Evolutionary conservation across 2,329 filamentous ascomycete genomes (phyloP), one percentile per base, ranked within the genome.

Genomic region (Orbilia ellipsospora): DNA sequence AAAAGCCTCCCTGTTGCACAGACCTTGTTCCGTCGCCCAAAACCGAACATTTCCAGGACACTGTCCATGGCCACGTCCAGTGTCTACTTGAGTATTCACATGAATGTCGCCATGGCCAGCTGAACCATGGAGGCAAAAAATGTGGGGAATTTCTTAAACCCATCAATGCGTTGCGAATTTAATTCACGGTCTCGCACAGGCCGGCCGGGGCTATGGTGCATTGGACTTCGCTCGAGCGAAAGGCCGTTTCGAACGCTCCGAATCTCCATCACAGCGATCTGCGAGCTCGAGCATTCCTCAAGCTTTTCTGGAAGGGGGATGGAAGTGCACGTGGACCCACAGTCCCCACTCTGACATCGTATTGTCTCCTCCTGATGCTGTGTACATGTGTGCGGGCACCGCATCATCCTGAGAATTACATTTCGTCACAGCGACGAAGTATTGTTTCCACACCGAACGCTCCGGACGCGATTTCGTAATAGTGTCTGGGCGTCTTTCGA

Each of bases 301-400:
- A 10, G 3, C 10, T 36, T 36, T 67, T 75, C 64, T 69, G 69
- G 72, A 75, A 75, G 64, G 36, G 63, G 72, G 54, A 45, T 60
- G 51, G 70, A 74, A 74, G 5, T 59, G 65, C 72, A 75, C 64
- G 72, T 69, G 64, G 72, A 65, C 64, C 72, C 72, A 69, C 72
- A 59, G 56, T 63, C 67, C 54, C 67, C 67, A 70, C 66, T 26
- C 42, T 56, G 36, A 31, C 56, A 63, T 57, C 66, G 57, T 70
- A 63, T 70, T 50, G 56, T 42, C 44, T n/a, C n/a, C n/a, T 62
- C 31, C 44, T 70, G 52, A 63, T 63, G 50, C 62, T 28, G 57
- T 57, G 2, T 20, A 28, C 26, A n/a, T 23, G 50, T 45, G 31
- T 42, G 54, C 23, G 40, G 15, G 28, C 44, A 48, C 44, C 44